These are phyloP conservation scores for Raphanus raphanistrum DNA, from an alignment of 345 rosid species.

Conservation along the genomic window DNA sequence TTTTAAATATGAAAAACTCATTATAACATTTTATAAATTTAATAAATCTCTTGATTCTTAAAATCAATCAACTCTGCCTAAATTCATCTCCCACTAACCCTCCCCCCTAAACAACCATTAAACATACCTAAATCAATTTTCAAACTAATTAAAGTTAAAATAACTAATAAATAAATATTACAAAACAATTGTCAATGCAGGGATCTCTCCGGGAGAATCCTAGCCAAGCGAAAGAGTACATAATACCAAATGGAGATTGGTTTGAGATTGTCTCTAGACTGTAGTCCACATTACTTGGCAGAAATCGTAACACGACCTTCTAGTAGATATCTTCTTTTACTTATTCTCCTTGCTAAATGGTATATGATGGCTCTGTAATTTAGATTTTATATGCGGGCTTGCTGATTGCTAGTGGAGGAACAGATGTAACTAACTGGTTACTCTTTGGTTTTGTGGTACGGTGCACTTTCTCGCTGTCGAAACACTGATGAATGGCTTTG, in stretches of 20 bases:
- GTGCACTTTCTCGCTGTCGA: neutral
- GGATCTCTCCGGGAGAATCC: conserved; percentile 53
- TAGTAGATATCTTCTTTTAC: neutral
- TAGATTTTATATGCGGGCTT: conserved; percentile 73
- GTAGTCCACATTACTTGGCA: conserved; percentile 74
- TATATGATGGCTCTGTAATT: neutral
- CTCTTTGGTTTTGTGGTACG: conserved; percentile 66
- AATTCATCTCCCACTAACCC: too few species aligned
- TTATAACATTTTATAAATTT: too few species aligned
- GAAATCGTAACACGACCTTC: conserved; percentile 56
- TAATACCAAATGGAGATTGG: conserved; percentile 76
- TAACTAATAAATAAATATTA: too few species aligned
- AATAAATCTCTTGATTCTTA: too few species aligned
- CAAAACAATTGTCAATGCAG: conserved; percentile 23
- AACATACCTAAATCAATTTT: too few species aligned
- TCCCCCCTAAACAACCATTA: too few species aligned
- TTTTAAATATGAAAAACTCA: too few species aligned
- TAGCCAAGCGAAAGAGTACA: conserved; percentile 45
- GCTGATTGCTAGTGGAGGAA: conserved; percentile 72
- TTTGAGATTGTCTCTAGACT: conserved; percentile 73
- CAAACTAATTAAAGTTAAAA: too few species aligned
- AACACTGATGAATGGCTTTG: too few species aligned
- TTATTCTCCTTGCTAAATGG: neutral
- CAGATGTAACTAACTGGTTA: conserved; percentile 63
- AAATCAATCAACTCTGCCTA: too few species aligned